Evolutionary conservation across 2,329 filamentous ascomycete genomes (phyloP).

Genomic region (Stylonectria norvegica): DNA sequence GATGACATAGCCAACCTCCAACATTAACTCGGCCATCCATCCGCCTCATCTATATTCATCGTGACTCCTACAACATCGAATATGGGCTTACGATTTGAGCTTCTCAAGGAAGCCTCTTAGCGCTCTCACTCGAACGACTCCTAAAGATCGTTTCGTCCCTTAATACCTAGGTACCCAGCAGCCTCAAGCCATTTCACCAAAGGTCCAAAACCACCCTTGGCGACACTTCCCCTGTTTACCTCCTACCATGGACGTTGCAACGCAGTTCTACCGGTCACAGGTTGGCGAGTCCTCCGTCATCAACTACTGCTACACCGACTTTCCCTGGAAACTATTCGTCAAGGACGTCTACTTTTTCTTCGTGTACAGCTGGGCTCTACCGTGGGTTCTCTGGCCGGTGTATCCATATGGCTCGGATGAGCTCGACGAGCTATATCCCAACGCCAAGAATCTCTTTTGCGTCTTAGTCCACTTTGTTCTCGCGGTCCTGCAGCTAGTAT

Average conservation of each 20-base stretch:
- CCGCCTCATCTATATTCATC: too few species aligned
- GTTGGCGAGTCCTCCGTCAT: conserved; percentile 55
- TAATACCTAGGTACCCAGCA: too few species aligned
- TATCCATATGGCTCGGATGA: conserved; percentile 48
- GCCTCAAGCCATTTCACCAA: too few species aligned
- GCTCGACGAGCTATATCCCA: conserved; percentile 63
- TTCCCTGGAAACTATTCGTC: conserved; percentile 47
- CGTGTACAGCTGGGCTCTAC: conserved; percentile 52
- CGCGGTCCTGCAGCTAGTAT: conserved; percentile 54
- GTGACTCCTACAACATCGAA: too few species aligned
- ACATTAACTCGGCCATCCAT: too few species aligned
- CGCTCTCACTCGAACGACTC: too few species aligned
- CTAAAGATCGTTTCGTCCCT: too few species aligned
- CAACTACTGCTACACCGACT: conserved; percentile 59
- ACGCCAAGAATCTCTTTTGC: conserved; percentile 52
- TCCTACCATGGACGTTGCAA: conserved; percentile 34
- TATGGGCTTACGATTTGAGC: too few species aligned
- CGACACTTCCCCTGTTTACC: too few species aligned
- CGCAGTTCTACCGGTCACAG: conserved; percentile 57
- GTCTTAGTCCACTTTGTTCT: conserved; percentile 58
- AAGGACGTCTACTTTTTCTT: conserved; percentile 57
- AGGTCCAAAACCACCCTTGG: too few species aligned
- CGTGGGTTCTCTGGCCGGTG: conserved; percentile 59
- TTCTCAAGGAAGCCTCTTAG: too few species aligned
- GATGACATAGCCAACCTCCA: too few species aligned